These are phyloP conservation scores for Aspergillus fumigatus DNA, from an alignment of 2,329 filamentous ascomycete species.

Conservation along the genomic window DNA sequence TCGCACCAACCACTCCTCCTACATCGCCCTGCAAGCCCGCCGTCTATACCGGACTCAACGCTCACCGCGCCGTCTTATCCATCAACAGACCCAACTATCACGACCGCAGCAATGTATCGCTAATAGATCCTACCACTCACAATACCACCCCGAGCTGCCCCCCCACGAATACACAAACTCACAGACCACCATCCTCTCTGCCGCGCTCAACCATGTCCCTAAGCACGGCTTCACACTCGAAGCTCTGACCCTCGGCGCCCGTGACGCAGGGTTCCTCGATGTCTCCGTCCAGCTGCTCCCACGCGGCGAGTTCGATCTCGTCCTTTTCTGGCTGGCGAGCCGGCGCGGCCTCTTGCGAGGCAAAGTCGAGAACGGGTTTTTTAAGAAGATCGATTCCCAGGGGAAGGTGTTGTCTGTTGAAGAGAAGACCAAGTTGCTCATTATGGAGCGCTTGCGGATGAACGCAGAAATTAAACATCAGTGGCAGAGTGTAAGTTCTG, in stretches of 20 bases:
- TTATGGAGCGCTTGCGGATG: slow-evolving; percentile 70
- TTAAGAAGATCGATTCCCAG: slow-evolving; percentile 13
- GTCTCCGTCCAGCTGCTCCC: slow-evolving; percentile 80
- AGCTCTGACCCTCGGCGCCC: slow-evolving; percentile 71
- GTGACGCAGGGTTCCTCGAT: slow-evolving; percentile 79
- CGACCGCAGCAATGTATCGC: not conserved
- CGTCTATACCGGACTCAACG: not conserved
- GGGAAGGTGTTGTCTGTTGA: slow-evolving; percentile 46
- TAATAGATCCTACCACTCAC: slow-evolving; percentile 61
- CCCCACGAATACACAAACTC: slow-evolving; percentile 57
- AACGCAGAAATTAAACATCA: slow-evolving; percentile 68
- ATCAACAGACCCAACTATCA: slow-evolving; percentile 5
- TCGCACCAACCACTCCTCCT: not conserved
- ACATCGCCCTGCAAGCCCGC: not conserved
- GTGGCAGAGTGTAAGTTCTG: slow-evolving; percentile 74
- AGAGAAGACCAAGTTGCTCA: slow-evolving; percentile 64
- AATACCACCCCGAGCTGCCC: slow-evolving; percentile 58
- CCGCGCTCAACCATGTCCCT: slow-evolving; percentile 75
- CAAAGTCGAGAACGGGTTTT: slow-evolving; percentile 29
- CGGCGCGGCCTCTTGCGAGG: slow-evolving; percentile 34
- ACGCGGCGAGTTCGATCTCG: slow-evolving; percentile 73
- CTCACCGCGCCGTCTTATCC: not conserved
- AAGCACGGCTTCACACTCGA: slow-evolving; percentile 73
- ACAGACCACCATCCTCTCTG: slow-evolving; percentile 72
- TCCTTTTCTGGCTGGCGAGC: slow-evolving; percentile 49